Evolutionary conservation across 2,329 filamentous ascomycete genomes (phyloP).

Genomic region (Rutstroemia sp.): DNA sequence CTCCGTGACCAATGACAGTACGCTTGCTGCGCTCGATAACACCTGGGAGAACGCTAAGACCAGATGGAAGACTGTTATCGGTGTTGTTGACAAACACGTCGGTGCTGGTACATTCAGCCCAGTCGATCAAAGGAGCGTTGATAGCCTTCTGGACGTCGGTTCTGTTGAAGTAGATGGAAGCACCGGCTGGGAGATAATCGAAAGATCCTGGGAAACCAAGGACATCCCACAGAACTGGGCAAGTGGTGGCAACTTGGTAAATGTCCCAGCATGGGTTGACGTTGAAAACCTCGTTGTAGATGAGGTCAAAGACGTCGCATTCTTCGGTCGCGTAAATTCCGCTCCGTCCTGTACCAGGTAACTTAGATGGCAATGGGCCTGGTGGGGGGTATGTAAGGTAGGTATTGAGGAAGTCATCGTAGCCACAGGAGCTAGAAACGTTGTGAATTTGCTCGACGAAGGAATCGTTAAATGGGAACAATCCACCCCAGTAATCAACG

Average conservation of each 20-base stretch:
- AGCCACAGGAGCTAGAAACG: constrained; percentile 52
- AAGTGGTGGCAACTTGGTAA: constrained; percentile 66
- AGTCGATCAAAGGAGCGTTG: constrained; percentile 54
- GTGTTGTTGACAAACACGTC: constrained; percentile 39
- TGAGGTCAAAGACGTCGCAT: constrained; percentile 52
- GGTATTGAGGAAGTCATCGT: constrained; percentile 48
- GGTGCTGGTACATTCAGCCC: constrained; percentile 46
- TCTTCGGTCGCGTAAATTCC: constrained; percentile 31
- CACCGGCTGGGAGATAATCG: constrained; percentile 54
- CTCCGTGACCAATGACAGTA: constrained; percentile 66
- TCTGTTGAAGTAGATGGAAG: constrained; percentile 55
- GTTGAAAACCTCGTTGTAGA: constrained; percentile 44
- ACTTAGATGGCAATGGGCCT: constrained; percentile 45
- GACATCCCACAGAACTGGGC: constrained; percentile 62
- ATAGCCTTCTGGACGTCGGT: constrained; percentile 54
- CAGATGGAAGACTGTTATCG: constrained; percentile 48
- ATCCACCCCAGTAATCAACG: constrained; percentile 50
- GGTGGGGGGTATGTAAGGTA: constrained; percentile 64
- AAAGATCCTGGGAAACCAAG: constrained; percentile 57
- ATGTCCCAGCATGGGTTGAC: constrained; percentile 75
- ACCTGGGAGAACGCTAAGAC: constrained; percentile 52
- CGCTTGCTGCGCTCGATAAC: constrained; percentile 68
- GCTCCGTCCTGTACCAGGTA: constrained; percentile 38
- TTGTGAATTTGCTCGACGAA: constrained; percentile 45
- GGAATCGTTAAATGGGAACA: constrained; percentile 58